Conservation (phyloP, 768 basidiomycete species). For the Leucocoprinus leucothites region DNA sequence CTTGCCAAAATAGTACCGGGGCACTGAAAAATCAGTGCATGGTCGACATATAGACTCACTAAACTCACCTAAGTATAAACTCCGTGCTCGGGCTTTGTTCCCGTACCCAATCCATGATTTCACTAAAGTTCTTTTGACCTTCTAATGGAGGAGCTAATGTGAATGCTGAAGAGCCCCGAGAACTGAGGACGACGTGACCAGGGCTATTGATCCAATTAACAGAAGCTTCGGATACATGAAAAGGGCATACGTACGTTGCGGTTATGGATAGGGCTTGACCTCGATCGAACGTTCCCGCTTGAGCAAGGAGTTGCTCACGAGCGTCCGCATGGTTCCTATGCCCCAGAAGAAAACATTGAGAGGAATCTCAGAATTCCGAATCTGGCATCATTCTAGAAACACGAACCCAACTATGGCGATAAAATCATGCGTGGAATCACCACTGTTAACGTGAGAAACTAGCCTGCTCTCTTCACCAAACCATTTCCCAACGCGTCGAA, state of each 20-base stretch:
- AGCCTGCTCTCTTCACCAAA: constrained; percentile 22
- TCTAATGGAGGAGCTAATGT: constrained; percentile 7
- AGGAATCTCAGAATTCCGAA: not conserved
- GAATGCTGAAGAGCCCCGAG: not conserved
- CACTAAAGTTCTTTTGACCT: constrained; percentile 4
- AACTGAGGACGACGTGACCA: constrained; percentile 11
- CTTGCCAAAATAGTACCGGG: constrained; percentile 6
- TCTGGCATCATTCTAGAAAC: not conserved
- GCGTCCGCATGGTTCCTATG: not conserved
- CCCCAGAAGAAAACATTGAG: not conserved
- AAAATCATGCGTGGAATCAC: not conserved
- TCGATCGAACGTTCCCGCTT: not conserved
- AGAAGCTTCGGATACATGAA: not conserved
- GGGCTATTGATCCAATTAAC: constrained; percentile 5
- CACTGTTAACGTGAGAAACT: constrained; percentile 2
- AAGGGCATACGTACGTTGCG: constrained; percentile 9
- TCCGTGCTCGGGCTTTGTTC: constrained; percentile 1
- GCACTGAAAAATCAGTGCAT: constrained; percentile 1
- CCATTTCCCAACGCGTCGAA: constrained; percentile 65
- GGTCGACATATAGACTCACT: not conserved
- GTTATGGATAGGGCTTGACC: not conserved
- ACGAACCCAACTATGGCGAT: not conserved
- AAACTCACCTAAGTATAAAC: constrained; percentile 5
- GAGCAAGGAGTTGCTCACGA: constrained; percentile 8
- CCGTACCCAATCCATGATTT: constrained; percentile 10